Conservation (phyloP, 176 grass and related monocot genomes). For the Ampelocalamus luodianensis region DNA sequence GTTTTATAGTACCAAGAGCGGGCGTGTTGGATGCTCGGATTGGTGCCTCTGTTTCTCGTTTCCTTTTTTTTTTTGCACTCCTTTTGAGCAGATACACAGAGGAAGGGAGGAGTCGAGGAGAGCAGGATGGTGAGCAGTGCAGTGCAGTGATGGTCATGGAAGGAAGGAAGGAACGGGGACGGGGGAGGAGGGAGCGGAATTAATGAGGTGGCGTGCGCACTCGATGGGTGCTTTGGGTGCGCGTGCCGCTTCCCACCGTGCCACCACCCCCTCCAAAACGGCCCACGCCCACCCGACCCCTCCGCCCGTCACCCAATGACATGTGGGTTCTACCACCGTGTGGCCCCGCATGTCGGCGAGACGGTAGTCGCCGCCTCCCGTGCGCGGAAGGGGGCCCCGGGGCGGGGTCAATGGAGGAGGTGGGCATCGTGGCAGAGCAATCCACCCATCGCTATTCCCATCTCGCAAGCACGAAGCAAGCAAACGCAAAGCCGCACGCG, state of each 20-base stretch:
- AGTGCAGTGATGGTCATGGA: constrained; percentile 34
- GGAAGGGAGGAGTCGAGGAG: constrained; percentile 12
- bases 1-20: constrained; percentile 33
- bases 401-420: constrained; percentile 39
- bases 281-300: not conserved
- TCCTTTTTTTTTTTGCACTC: constrained; percentile 36
- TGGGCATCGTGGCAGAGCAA: constrained; percentile 51
- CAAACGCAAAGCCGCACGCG: not conserved
- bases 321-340: fast-evolving
- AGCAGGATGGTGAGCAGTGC: not conserved
- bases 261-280: not conserved
- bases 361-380: fast-evolving
- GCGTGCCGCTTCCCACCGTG: constrained; percentile 51
- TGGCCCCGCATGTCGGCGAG: not conserved
- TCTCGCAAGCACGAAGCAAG: constrained; percentile 40
- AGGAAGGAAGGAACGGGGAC: not conserved
- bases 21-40: constrained; percentile 42
- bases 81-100: constrained; percentile 50
- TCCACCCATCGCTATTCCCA: constrained; percentile 30
- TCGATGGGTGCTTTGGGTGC: constrained; percentile 51
- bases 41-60: constrained; percentile 31
- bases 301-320: not conserved
- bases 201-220: constrained; percentile 58
- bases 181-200: constrained; percentile 6
- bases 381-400: not conserved